phyloP scores from a whole-genome alignment of 805 yeast species.

The Ogataea nonfermentans region DNA sequence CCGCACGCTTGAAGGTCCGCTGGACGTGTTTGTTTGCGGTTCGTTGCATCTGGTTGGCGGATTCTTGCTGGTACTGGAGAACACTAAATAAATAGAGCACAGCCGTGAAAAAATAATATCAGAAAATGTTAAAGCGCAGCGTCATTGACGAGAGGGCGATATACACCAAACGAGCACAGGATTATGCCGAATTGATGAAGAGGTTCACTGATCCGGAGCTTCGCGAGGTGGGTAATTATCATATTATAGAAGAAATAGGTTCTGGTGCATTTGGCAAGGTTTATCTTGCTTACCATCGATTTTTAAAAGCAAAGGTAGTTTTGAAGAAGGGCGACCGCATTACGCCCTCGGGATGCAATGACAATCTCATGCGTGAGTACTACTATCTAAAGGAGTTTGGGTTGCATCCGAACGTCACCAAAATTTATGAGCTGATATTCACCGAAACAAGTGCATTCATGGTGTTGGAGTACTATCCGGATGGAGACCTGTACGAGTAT shows the following conservation, averaged over 20 bases:
- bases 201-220: constrained; percentile 40
- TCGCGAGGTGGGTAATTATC: constrained; percentile 77
- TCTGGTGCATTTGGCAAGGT: constrained; percentile 94
- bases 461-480: constrained; percentile 86
- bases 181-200: constrained; percentile 38
- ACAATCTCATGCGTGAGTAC: constrained; percentile 85
- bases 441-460: constrained; percentile 82
- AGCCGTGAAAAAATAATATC: constrained; percentile 9
- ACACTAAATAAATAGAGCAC: constrained; percentile 16
- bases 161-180: constrained; percentile 34
- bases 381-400: constrained; percentile 79
- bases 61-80: constrained; percentile 77
- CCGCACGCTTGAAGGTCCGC: constrained; percentile 43
- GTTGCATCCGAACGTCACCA: constrained; percentile 78
- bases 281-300: constrained; percentile 74
- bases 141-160: constrained; percentile 32
- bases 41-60: constrained; percentile 96
- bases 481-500: constrained; percentile 70
- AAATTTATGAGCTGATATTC: constrained; percentile 79
- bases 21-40: constrained; percentile 89
- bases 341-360: constrained; percentile 54
- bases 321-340: constrained; percentile 63
- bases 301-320: constrained; percentile 77
- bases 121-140: constrained; percentile 24
- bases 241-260: constrained; percentile 71